Evolutionary conservation across 2,329 filamentous ascomycete species (phyloP).

Genomic region (Paracamarosporium sp.): DNA sequence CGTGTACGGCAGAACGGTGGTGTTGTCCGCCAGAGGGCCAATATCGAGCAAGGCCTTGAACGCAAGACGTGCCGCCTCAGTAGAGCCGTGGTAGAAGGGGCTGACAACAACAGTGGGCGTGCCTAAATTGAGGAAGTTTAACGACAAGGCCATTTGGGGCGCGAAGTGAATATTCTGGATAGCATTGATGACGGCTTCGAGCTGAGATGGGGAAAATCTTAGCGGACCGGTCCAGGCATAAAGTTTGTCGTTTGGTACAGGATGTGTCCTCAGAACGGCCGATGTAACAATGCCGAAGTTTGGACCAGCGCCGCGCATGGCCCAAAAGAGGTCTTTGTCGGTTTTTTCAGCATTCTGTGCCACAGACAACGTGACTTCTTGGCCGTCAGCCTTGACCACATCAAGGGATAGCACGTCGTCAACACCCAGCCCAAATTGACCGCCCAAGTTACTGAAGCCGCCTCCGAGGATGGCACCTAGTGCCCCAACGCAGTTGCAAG

Average conservation of each 20-base stretch:
- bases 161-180: constrained; percentile 37
- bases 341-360: neutral
- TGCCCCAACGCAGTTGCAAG: constrained; percentile 41
- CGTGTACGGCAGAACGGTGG: constrained; percentile 37
- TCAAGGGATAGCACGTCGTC: constrained; percentile 53
- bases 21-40: constrained; percentile 18
- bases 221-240: constrained; percentile 17
- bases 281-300: constrained; percentile 5
- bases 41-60: constrained; percentile 41
- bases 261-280: constrained; percentile 36
- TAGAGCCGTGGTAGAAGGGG: constrained; percentile 36
- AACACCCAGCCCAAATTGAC: constrained; percentile 60
- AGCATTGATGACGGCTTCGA: constrained; percentile 31
- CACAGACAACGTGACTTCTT: constrained; percentile 35
- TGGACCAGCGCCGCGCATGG: constrained; percentile 40
- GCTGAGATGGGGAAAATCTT: neutral
- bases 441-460: constrained; percentile 64
- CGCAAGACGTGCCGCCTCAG: constrained; percentile 29
- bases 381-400: constrained; percentile 8
- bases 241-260: constrained; percentile 4
- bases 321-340: neutral
- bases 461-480: constrained; percentile 52
- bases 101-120: constrained; percentile 16
- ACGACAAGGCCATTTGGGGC: constrained; percentile 34
- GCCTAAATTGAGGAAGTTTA: constrained; percentile 5